Percentiles rank a stretch among this genome's conserved stretches.
These are phyloP conservation scores for Mediolabrus comicus DNA, from an alignment of 108 stramenopile species.

Conservation along the genomic window DNA sequence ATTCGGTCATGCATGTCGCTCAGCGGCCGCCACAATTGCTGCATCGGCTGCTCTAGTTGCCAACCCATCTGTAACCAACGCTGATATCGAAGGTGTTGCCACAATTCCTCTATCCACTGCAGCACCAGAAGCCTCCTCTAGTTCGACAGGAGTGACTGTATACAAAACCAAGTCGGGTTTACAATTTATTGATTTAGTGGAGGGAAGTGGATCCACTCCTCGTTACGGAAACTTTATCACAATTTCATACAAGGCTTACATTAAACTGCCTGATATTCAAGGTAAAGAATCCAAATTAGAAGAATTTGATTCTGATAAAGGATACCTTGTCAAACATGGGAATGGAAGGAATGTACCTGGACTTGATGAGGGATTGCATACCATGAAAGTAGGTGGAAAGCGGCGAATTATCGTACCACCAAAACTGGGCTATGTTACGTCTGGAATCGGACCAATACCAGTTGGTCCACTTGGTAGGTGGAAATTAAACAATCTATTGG, in stretches of 20 bases:
- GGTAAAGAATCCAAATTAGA: constrained; percentile 31
- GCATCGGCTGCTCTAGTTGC: constrained; percentile 2
- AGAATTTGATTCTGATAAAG: constrained; percentile 62
- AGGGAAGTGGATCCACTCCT: constrained; percentile 55
- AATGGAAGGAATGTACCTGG: constrained; percentile 79
- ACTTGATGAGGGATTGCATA: constrained; percentile 84
- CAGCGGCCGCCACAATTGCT: constrained; percentile 10
- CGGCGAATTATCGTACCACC: constrained; percentile 82
- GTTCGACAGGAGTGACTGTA: constrained; percentile 47
- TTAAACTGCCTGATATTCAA: constrained; percentile 72
- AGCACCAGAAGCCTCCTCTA: constrained; percentile 12
- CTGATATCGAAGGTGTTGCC: constrained; percentile 53
- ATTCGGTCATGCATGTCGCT: constrained; percentile 9
- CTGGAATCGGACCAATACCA: constrained; percentile 76
- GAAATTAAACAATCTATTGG: constrained; percentile 63
- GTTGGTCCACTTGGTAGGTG: constrained; percentile 61
- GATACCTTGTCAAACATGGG: constrained; percentile 83
- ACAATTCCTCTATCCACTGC: constrained; percentile 29
- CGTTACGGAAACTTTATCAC: constrained; percentile 74
- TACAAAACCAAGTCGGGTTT: constrained; percentile 76
- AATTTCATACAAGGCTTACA: constrained; percentile 75
- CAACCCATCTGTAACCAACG: constrained; percentile 16
- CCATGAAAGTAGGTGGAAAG: constrained; percentile 74
- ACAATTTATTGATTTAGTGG: constrained; percentile 69
- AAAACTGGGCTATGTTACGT: constrained; percentile 73